Base-by-base conservation (phyloP, 257 asterid species). In the Cynanchum wilfordii region DNA sequence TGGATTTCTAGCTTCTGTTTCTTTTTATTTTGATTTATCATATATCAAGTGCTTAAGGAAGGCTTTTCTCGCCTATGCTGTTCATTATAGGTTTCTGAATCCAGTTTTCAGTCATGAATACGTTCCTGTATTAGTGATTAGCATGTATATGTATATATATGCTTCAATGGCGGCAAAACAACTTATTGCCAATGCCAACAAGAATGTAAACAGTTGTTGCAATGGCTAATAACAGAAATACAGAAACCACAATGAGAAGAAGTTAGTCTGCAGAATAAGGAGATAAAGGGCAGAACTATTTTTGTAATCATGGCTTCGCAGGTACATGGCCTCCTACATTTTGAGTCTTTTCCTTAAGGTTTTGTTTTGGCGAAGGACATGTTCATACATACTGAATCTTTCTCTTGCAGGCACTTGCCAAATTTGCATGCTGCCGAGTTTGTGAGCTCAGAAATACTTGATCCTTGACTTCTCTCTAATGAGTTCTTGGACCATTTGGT, bases 201-300 rank as follows among this genome's bases (percentile, higher is more conserved):
- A 38, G 42, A 2, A 40, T 40, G 45, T 40, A 40, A 42, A 42
- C 91, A 87, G 64, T 55, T 89, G 81, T 30, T 87, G 33, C 98
- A 87, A 56, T 89, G 96, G 95, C 97, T 96, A 0, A 36, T 88
- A 24, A 72, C 79, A 68, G 98, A 92, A 71, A 20, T 92, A 0
- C 85, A 87, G 69, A 62, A 79, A 49, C 73, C 87, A 51, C 87
- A 90, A 69, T 60, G 80, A 6, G 59, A 69, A 40, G 81, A n/a
- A n/a, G n/a, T 82, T 24, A 78, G 79, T 60, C 2, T 81, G 76
- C 77, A 74, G 27, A 52, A 87, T 12, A 49, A 71, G 16, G 78
- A 65, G 75, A 79, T 92, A 5, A 7, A 57, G 9, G 81, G 70
- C 20, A 94, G 90, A 27, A 73, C 74, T 2, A 58, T 59, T 22